Percentiles rank a stretch among this genome's conserved stretches.
Evolutionary conservation across 2,329 filamentous ascomycete genomes (phyloP).

Genomic region (Talaromyces verruculosus): DNA sequence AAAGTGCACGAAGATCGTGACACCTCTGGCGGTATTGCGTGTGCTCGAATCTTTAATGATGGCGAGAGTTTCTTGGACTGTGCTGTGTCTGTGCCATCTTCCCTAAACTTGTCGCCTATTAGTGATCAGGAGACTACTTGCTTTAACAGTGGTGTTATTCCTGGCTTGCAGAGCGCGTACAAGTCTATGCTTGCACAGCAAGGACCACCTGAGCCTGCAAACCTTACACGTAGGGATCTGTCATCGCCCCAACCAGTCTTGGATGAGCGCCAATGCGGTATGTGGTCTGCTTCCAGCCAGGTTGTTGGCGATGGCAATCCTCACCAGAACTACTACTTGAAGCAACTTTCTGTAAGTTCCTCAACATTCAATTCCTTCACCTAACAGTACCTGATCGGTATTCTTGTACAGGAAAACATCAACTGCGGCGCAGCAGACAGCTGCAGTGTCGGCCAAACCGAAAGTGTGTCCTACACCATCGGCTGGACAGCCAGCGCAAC

Average conservation of each 20-base stretch:
- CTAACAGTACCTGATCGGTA: no score
- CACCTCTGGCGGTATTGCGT: background rate
- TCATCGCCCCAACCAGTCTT: background rate
- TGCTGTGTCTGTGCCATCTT: background rate
- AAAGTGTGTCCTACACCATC: constrained; percentile 2
- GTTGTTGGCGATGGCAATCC: background rate
- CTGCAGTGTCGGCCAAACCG: background rate
- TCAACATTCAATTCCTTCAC: background rate
- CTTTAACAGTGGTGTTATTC: background rate
- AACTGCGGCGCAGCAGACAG: background rate
- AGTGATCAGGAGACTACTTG: background rate
- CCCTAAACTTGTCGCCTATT: background rate
- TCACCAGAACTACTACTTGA: background rate
- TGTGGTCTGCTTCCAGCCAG: background rate
- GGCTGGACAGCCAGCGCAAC: background rate
- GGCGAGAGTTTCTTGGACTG: constrained; percentile 5
- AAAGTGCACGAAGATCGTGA: background rate
- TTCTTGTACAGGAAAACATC: background rate
- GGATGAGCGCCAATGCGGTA: constrained; percentile 3
- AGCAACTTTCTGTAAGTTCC: constrained; percentile 5
- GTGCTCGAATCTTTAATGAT: constrained; percentile 1
- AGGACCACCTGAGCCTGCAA: background rate
- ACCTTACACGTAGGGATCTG: background rate
- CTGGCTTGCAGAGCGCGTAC: background rate
- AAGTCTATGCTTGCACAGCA: background rate